phyloP scores from a whole-genome alignment of 352 stramenopile species.

The Globisporangium parvum region DNA sequence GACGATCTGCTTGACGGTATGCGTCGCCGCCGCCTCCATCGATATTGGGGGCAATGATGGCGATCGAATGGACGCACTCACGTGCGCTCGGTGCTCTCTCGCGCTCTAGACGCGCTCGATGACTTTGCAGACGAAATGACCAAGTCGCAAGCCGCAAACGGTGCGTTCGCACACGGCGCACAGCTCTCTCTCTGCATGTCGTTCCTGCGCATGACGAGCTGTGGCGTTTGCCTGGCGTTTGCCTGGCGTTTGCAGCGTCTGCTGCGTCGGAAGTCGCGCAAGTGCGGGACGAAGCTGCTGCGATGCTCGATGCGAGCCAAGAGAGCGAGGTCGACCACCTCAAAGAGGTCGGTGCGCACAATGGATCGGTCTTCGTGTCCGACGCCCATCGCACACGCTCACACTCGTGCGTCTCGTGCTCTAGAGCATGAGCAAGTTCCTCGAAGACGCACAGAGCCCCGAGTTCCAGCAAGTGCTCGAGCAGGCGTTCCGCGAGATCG shows the following conservation, averaged over 20 bases:
- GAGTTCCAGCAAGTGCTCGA: slow-evolving; percentile 85
- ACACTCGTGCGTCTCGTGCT: not conserved
- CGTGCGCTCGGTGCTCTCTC: not conserved
- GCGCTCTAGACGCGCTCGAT: not conserved
- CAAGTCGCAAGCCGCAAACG: not conserved
- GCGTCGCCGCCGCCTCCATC: not conserved
- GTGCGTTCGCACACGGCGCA: not conserved
- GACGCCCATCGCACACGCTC: not conserved
- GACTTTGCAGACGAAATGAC: not conserved
- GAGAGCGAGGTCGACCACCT: slow-evolving; percentile 54
- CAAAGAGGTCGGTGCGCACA: slow-evolving; percentile 37
- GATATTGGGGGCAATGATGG: not conserved
- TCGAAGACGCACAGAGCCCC: slow-evolving; percentile 81
- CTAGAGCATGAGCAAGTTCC: slow-evolving; percentile 82
- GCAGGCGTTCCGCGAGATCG: slow-evolving; percentile 83
- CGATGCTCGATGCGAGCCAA: slow-evolving; percentile 37
- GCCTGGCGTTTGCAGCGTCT: slow-evolving; percentile 7
- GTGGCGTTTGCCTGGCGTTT: not conserved
- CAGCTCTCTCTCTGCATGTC: not conserved
- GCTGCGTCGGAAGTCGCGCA: slow-evolving; percentile 25
- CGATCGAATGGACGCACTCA: not conserved
- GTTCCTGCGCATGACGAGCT: not conserved
- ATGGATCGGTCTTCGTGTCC: not conserved
- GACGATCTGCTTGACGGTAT: slow-evolving; percentile 77
- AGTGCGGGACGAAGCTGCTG: slow-evolving; percentile 37